Conservation (phyloP, 257 asterid genomes). For the Capsicum rhomboideum region DNA sequence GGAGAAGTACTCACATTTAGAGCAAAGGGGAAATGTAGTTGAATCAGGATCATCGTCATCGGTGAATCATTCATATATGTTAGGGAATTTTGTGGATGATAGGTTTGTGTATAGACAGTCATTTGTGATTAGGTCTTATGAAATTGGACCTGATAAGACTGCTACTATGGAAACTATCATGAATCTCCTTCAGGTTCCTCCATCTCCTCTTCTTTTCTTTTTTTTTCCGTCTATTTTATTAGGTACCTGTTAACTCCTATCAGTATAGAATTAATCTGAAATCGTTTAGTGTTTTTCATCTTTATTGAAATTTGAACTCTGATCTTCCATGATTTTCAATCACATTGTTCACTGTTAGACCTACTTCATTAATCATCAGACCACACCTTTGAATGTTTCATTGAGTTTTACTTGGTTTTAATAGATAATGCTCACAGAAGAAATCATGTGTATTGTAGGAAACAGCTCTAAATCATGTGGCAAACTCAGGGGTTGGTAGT, state of each 20-base stretch:
- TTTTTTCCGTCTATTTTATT: not conserved
- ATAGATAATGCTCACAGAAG: not conserved
- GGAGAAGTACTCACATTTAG: constrained; percentile 13
- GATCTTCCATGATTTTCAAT: too few relatives aligned
- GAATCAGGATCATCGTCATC: constrained; percentile 9
- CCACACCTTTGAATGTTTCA: not conserved
- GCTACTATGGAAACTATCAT: constrained; percentile 89
- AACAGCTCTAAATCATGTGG: constrained; percentile 81
- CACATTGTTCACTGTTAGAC: not conserved
- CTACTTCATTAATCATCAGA: not conserved
- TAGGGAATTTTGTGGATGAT: constrained; percentile 55
- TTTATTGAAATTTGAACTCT: too few relatives aligned
- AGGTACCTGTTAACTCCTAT: too few relatives aligned
- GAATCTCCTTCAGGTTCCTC: constrained; percentile 77
- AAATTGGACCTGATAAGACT: constrained; percentile 86
- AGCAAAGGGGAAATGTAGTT: constrained; percentile 1
- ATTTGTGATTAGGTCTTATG: constrained; percentile 79
- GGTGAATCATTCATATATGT: constrained; percentile 24
- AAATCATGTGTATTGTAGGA: constrained; percentile 32
- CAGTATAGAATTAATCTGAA: too few relatives aligned
- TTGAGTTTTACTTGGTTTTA: not conserved
- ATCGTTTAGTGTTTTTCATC: too few relatives aligned
- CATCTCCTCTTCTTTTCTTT: not conserved
- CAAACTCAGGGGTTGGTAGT: constrained; percentile 64
- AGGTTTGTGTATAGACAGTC: constrained; percentile 60